A percentile compares a stretch with the other conserved stretches of the same genome.
Conservation (phyloP, 116 monocot genomes). For the Dioscorea cayenensis region DNA sequence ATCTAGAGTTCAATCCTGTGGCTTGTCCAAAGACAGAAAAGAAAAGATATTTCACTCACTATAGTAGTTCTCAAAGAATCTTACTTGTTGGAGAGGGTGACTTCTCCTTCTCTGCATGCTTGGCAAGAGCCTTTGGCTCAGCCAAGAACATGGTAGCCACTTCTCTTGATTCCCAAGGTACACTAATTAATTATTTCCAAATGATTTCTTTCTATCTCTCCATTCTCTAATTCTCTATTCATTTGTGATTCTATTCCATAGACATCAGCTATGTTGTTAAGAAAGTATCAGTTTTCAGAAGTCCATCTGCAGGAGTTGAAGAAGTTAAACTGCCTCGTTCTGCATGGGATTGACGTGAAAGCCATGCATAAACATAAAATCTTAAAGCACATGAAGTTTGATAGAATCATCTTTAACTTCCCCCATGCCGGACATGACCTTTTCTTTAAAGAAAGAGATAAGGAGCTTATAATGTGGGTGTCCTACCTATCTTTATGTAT, state of each 20-base stretch:
- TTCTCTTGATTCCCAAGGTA: constrained; percentile 22
- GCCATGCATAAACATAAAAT: constrained; percentile 19
- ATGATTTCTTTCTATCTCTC: not conserved
- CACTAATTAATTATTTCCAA: not conserved
- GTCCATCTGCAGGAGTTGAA: constrained; percentile 17
- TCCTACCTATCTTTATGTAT: not conserved
- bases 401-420: constrained; percentile 42
- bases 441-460: not conserved
- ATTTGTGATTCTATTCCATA: not conserved
- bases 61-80: constrained; percentile 1
- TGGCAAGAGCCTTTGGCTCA: constrained; percentile 3
- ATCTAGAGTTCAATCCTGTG: not conserved
- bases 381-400: constrained; percentile 23
- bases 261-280: constrained; percentile 1
- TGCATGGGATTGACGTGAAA: constrained; percentile 27
- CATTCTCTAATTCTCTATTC: not conserved
- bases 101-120: constrained; percentile 10
- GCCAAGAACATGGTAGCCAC: constrained; percentile 22
- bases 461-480: constrained; percentile 17
- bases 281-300: constrained; percentile 12
- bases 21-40: not conserved
- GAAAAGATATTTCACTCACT: not conserved
- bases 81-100: constrained; percentile 5
- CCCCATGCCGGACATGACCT: constrained; percentile 34
- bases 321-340: constrained; percentile 6